Percentiles rank a stretch among this genome's conserved stretches.
These are phyloP conservation scores for Populus simonii DNA, from an alignment of 345 rosid genomes.

Conservation along the genomic window DNA sequence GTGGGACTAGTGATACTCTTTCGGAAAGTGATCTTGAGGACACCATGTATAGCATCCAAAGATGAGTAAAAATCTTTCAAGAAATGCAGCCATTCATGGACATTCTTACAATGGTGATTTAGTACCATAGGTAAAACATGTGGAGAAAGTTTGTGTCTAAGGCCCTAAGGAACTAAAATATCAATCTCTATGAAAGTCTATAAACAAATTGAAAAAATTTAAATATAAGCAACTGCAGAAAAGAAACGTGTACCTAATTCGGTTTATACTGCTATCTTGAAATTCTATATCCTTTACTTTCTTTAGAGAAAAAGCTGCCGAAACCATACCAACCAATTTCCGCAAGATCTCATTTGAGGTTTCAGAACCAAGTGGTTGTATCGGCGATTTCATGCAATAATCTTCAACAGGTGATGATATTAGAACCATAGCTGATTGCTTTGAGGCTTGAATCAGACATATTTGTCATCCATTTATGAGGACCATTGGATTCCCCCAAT, in stretches of 20 bases:
- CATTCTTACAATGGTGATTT: neutral
- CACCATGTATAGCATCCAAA: neutral
- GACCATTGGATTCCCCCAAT: conserved; percentile 54
- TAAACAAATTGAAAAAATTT: neutral
- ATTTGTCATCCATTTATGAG: conserved; percentile 82
- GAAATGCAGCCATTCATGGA: neutral
- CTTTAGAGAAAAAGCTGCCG: conserved; percentile 7
- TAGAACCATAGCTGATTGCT: conserved; percentile 86
- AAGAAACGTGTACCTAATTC: conserved; percentile 7
- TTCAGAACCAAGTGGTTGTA: neutral
- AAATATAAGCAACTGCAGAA: neutral
- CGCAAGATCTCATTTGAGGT: too few species aligned
- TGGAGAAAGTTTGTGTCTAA: neutral
- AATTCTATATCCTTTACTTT: neutral
- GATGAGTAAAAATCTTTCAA: neutral
- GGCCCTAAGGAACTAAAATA: neutral
- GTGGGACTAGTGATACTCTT: neutral
- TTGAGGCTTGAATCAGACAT: conserved; percentile 73
- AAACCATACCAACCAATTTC: conserved; percentile 8
- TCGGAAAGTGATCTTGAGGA: neutral
- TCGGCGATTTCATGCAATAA: neutral
- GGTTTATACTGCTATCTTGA: conserved; percentile 6
- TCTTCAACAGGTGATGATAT: conserved; percentile 58
- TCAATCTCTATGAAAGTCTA: neutral
- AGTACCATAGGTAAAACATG: neutral